Base-by-base conservation (phyloP, 2,329 filamentous ascomycete genomes). In the Fusarium longipes region DNA sequence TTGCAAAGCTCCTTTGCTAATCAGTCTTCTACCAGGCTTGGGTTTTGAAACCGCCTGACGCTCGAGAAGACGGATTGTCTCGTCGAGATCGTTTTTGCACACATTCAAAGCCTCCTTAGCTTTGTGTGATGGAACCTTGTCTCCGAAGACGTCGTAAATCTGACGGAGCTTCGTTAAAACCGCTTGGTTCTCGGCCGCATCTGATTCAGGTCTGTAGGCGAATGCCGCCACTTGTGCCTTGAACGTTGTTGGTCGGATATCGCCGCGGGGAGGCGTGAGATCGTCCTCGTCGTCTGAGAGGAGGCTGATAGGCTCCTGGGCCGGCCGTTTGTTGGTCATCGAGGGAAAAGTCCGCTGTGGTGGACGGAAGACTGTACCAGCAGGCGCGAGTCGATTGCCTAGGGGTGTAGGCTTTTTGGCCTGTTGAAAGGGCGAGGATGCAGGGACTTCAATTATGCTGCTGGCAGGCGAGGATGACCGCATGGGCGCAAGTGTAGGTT, bases 371-470 rank as follows among this genome's bases (percentile, higher is more conserved):
- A 84, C 78, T 1, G 93, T 96, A 8, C 93, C 91, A 43, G 89
- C 86, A 27, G 93, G 92, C 33, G 92, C 91, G 82, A 96, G 91
- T 42, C 87, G 79, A 64, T 83, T 88, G 22, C 85, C 86, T 25
- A 81, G 61, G 47, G 69, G 69, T 25, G 74, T 55, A 27, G 71
- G 57, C 49, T 73, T 70, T 53, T 72, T 76, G 75, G 70, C 74
- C 71, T 70, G 74, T 60, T 86, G 85, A 57, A 89, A 84, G 3
- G 93, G 94, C 1, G 95, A 97, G 5, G 94, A 97, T n/a, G 93
- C 92, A 29, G 91, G 89, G 5, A 97, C 94, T 77, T 97, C 94
- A 56, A 97, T 75, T 18, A 82, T 72, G 32, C 81, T 80, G 45
- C 81, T 80, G 25, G 77, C 70, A 10, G 81, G 81, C 0, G 85